Evolutionary conservation across 768 basidiomycete genomes (phyloP), one percentile per base, ranked within the genome.

Genomic region (Heimioporus sp.): DNA sequence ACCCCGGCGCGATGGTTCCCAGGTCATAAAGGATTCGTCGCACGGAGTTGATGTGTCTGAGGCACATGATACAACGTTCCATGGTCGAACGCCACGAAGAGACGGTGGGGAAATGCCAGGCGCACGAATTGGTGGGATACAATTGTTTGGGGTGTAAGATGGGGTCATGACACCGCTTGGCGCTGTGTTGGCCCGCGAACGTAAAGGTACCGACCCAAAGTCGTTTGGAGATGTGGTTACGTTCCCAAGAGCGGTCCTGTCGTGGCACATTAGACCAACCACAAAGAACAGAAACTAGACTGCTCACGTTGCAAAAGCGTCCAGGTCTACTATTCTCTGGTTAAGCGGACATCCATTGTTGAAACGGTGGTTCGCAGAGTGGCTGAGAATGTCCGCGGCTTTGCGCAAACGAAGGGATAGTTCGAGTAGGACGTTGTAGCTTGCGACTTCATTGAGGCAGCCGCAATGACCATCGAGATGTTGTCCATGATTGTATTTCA

Each of bases 11-110:
- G 74, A 68, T 43, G 80, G 79, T 60, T 82, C 76, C 82, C 82
- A 85, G 55, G 77, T 77, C 81, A 82, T 83, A 59, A 83, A 81
- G 0, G 78, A 72, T 61, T 83, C 82, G 39, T 82, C 81, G 51
- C 73, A 73, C 46, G 77, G 58, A 52, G 71, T 61, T 19, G 72
- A 67, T 37, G 68, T 66, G 24, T 64, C 67, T 37, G 62, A 47
- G 46, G 53, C 41, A 30, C 52, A 59, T 3, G 67, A 40, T 15
- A 54, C 24, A 11, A 49, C 51, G 24, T 48, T 55, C 65, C 63
- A 67, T 36, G 55, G 34, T 19, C 59, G 59, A 47, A 56, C 48
- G 16, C 44, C 49, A 39, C 54, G 57, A 30, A 62, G 37, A 10
- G 56, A 49, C n/a, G 53, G 55, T 16, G 58, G 55, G 13, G 59